Evolutionary conservation across 768 basidiomycete species (phyloP), one percentile per base, ranked within the genome.

Genomic region (Podaxis rugospora): DNA sequence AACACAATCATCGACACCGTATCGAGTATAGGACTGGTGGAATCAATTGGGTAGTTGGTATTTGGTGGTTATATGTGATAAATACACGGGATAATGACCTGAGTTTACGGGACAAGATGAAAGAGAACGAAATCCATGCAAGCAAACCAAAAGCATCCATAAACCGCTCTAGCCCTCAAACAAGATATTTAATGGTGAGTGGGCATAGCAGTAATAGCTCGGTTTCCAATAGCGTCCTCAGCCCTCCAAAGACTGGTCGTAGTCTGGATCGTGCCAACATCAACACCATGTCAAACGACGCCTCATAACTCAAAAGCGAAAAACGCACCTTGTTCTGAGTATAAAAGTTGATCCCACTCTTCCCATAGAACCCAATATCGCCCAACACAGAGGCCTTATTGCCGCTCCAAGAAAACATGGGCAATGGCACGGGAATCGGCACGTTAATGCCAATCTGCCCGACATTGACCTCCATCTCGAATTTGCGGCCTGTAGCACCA

Each of bases 371-470:
- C 4, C 88, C 87, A 49, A 93, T 84, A 69, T 95, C 92, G 23
- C 94, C 94, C 58, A 95, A 75, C 67, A 85, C 85, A 67, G 49
- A 51, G 18, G 37, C 83, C 80, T 95, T 96, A 77, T 95, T 96
- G 27, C 97, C 96, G 67, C 91, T 93, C 93, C 93, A 96, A 28
- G 93, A 85, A 77, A 97, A 98, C 92, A 97, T 95, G 14, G 90
- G 90, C 59, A 83, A 68, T 49, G 96, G 96, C 4, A 99, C 96
- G 13, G 94, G 92, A 54, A 93, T 93, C 3, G 92, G 91, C 7
- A 95, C 88, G 70, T 95, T 98, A 72, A 98, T 86, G 47, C 96
- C 96, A 68, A 99, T 85, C 74, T 92, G 94, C 23, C 95, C 95
- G 55, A 93, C 87, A 65, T 98, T 92, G 56, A 96, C 87, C 50